Evolutionary conservation across 2,329 filamentous ascomycete species (phyloP).

Genomic region (Clarireedia hainanense): DNA sequence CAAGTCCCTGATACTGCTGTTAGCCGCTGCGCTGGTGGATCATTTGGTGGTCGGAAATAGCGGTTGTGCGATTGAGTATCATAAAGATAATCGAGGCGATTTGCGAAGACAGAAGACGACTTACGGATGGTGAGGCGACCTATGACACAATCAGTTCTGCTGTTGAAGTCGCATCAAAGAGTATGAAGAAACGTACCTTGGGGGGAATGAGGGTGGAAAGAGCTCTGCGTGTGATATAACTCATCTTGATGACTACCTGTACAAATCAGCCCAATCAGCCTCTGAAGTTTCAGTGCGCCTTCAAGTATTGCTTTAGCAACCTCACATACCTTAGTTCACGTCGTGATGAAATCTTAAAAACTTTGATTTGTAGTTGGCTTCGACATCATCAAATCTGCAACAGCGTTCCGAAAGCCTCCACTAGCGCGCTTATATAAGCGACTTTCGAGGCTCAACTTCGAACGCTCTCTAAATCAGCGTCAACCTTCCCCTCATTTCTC

Average conservation of each 20-base stretch:
- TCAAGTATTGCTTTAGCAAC: neutral
- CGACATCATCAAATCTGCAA: slow-evolving; percentile 11
- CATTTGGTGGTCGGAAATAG: neutral
- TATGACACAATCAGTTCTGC: slow-evolving; percentile 15
- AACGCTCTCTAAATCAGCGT: slow-evolving; percentile 1
- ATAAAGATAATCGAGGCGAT: neutral
- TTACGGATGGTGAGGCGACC: slow-evolving; percentile 32
- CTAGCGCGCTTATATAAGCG: slow-evolving; percentile 18
- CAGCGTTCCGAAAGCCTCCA: slow-evolving; percentile 19
- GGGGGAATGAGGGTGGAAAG: slow-evolving; percentile 98
- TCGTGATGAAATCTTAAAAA: slow-evolving; percentile 17
- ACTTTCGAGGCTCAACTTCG: slow-evolving; percentile 6
- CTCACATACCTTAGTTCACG: slow-evolving; percentile 26
- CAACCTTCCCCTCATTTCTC: slow-evolving; percentile 6
- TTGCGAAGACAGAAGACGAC: slow-evolving; percentile 5
- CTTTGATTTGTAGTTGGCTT: slow-evolving; percentile 16
- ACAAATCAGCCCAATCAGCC: slow-evolving; percentile 28
- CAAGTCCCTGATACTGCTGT: slow-evolving; percentile 66
- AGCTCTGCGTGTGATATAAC: slow-evolving; percentile 81
- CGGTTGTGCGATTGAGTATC: neutral
- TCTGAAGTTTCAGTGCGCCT: neutral
- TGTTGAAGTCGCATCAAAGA: neutral
- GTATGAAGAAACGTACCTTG: slow-evolving; percentile 59
- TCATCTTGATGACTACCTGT: slow-evolving; percentile 60
- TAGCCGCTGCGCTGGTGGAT: neutral